Base-by-base conservation (phyloP, 2,329 filamentous ascomycete genomes). In the Xylariaceae sp. region DNA sequence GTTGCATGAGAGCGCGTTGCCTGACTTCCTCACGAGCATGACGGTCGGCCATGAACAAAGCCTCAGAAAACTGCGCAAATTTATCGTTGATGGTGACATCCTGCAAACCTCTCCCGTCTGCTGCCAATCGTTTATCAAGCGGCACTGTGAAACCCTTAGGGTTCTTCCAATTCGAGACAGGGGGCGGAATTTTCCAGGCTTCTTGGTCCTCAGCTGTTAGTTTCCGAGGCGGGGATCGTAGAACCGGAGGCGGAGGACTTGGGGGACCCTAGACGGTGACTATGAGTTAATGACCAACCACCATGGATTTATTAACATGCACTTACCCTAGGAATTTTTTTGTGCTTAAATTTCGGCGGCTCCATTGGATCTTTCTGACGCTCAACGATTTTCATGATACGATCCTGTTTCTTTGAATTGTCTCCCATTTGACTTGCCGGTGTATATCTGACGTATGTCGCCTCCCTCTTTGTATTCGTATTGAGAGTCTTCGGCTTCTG, bases 161-260 rank as follows among this genome's bases (percentile, higher is more conserved):
- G 74, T 99, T 99, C 83, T 99, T 99, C 94, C 94, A 99, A 74
- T 97, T 97, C 17, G 90, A 96, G 1, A 99, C 88, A 0, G 93
- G 90, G 2, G 93, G 92, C 0, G 81, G 82, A 47, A 85, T 97
- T 70, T 88, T 92, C 94, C 94, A 99, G 60, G 90, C 90, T 74
- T 97, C 94, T 74, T 97, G 93, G 68, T 99, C 94, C 73, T 96
- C 92, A 4, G 93, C 94, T 1, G 94, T 99, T 62, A 99, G 81
- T 72, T 97, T 99, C 63, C 94, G 82, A 0, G 94, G 92, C 11
- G 94, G 94, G 2, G 91, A 96, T 74, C 96, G 92, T 85, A 99
- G 90, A 53, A 99, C 86, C 1, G 94, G 94, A 13, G 94, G 90
- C 1, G 94, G 94, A 2, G 94, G 94, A 54, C 89, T 94, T 0